Percentiles rank a stretch among this genome's conserved stretches.
These are phyloP conservation scores for Diatrype stigma DNA, from an alignment of 2,329 filamentous ascomycete species.

Conservation along the genomic window DNA sequence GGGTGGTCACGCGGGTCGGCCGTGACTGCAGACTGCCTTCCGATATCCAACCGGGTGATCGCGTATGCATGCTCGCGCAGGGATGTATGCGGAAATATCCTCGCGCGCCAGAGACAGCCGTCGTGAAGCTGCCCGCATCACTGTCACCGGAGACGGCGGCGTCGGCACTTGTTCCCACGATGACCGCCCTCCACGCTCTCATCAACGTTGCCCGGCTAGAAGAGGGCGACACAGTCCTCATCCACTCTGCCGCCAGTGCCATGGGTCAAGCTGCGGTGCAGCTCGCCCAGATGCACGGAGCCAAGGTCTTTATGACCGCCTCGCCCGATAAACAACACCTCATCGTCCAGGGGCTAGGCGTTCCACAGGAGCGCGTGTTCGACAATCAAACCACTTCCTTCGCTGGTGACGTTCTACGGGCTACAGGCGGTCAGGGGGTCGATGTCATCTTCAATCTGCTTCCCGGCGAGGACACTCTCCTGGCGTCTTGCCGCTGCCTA, in stretches of 20 bases:
- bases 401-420: constrained; percentile 20
- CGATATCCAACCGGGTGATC: no score
- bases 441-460: constrained; percentile 31
- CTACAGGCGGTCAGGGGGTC: constrained; percentile 26
- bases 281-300: constrained; percentile 12
- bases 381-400: constrained; percentile 27
- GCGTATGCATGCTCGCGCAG: no score
- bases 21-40: no score
- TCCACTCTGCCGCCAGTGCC: constrained; percentile 18
- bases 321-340: constrained; percentile 28
- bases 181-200: constrained; percentile 26
- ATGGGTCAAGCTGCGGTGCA: constrained; percentile 18
- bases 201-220: constrained; percentile 20
- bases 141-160: constrained; percentile 9
- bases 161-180: constrained; percentile 9
- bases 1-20: no score
- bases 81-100: no score
- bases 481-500: constrained; percentile 31
- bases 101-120: constrained; percentile 2
- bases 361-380: constrained; percentile 30
- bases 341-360: constrained; percentile 24
- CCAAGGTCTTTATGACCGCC: constrained; percentile 30
- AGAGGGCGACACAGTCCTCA: constrained; percentile 19
- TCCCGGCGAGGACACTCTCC: constrained; percentile 24
- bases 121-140: constrained; percentile 9